These are phyloP conservation scores for Crithidia sp. DNA, from an alignment of 208 protist genomes.

Conservation along the genomic window DNA sequence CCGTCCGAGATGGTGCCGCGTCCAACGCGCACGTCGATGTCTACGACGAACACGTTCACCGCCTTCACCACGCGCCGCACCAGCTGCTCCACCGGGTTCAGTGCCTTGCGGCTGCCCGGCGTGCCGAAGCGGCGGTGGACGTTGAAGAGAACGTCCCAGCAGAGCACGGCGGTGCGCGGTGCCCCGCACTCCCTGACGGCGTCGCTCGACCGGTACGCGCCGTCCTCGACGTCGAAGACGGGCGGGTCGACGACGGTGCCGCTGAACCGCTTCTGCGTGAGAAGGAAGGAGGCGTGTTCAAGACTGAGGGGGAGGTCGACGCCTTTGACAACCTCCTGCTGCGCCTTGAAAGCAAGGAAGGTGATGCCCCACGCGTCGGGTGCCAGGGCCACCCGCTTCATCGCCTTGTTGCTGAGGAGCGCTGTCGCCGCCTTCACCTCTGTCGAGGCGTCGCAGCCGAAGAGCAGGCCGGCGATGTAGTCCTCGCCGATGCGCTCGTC, in stretches of 20 bases:
- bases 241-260: constrained; percentile 44
- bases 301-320: constrained; percentile 69
- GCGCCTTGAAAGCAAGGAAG: constrained; percentile 79
- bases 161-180: constrained; percentile 63
- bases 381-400: constrained; percentile 64
- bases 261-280: constrained; percentile 64
- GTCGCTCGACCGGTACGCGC: constrained; percentile 39
- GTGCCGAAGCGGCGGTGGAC: constrained; percentile 90
- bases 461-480: constrained; percentile 86
- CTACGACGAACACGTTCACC: constrained; percentile 91
- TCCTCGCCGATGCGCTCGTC: constrained; percentile 82
- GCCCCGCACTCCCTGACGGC: constrained; percentile 30
- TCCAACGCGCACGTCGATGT: constrained; percentile 88
- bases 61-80: constrained; percentile 89
- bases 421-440: constrained; percentile 50
- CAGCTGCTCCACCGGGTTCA: constrained; percentile 89
- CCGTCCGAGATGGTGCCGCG: constrained; percentile 89
- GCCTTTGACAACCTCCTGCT: constrained; percentile 82
- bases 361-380: constrained; percentile 88
- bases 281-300: constrained; percentile 81
- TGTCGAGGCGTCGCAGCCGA: constrained; percentile 56
- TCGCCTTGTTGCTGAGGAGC: constrained; percentile 61
- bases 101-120: constrained; percentile 78
- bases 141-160: constrained; percentile 81
- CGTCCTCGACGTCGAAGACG: constrained; percentile 60